Base-by-base conservation (phyloP, 2,329 filamentous ascomycete genomes). In the Sclerotiophoma versabilis region DNA sequence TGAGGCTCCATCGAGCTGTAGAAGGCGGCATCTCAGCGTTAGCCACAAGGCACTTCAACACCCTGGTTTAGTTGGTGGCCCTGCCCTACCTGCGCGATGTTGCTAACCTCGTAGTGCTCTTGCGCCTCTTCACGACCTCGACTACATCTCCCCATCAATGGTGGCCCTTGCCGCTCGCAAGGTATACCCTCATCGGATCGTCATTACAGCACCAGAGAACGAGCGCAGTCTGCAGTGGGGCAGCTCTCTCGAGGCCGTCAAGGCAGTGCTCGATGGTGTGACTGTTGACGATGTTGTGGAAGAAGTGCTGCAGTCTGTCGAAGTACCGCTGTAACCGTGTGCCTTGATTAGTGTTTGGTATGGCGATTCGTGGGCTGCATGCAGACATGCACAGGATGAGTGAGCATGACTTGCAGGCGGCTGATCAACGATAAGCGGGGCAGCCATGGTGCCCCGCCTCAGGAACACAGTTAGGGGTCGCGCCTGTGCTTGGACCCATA, bases 211-310 rank as follows among this genome's bases (percentile, higher is more conserved):
- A 1, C 83, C 91, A 1, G 83, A 86, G 57, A 85, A 87, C 52
- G 95, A 98, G 77, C 83, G 92, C 41, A 97, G 92, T 72, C 83
- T 96, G 79, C 91, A 96, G 73, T 99, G 96, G 87, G 95, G 95
- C 0, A 97, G 93, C 73, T 87, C 89, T 47, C 63, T 89, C 0
- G 81, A 83, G 25, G 89, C 90, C 4, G 85, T 97, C 1, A 81
- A 84, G 59, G 80, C 83, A 14, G 63, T 92, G 42, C 76, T 97
- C 2, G 84, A 88, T 3, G 79, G 79, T 26, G 74, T 85, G 3
- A 83, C 79, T 1, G 76, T 81, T 2, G 83, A 84, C 44, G 78
- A 80, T 55, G 83, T 85, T 2, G 78, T 87, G 36, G 83, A 87
- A 43, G 81, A 84, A 37, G 83, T 86, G 12, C 66, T 87, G n/a